Evolutionary conservation across 345 rosid genomes (phyloP).

Genomic region (Arabis hirsuta): DNA sequence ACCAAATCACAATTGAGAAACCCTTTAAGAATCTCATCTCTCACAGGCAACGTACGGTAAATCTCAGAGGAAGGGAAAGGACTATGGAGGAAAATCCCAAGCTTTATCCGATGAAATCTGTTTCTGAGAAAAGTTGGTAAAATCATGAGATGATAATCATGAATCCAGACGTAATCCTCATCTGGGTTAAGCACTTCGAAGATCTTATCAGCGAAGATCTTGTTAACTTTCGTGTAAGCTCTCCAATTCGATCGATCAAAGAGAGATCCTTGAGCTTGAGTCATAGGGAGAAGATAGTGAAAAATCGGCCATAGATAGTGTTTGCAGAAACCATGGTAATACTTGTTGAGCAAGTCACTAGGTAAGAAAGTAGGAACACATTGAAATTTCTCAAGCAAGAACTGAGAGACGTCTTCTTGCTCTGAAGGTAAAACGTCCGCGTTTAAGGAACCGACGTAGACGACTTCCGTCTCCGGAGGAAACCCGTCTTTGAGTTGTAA

Average conservation of each 20-base stretch:
- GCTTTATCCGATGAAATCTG: conserved; percentile 54
- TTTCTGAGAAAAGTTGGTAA: conserved; percentile 75
- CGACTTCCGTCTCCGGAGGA: conserved; percentile 54
- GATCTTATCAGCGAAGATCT: conserved; percentile 68
- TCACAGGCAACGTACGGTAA: conserved; percentile 66
- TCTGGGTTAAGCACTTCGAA: conserved; percentile 62
- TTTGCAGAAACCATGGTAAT: conserved; percentile 85
- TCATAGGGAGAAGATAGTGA: conserved; percentile 70
- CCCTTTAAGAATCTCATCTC: conserved; percentile 72
- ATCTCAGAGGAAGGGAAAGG: conserved; percentile 84
- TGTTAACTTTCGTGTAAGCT: conserved; percentile 70
- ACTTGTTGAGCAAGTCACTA: conserved; percentile 54
- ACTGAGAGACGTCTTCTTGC: conserved; percentile 63
- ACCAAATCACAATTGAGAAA: conserved; percentile 79
- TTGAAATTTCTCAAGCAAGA: conserved; percentile 52
- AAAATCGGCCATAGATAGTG: conserved; percentile 90
- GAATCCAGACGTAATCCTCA: conserved; percentile 81
- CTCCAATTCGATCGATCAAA: conserved; percentile 63
- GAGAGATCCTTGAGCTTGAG: conserved; percentile 57
- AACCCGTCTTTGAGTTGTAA: conserved; percentile 75
- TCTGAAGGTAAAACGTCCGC: conserved; percentile 57
- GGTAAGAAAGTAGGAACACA: conserved; percentile 78
- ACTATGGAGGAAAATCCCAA: conserved; percentile 77
- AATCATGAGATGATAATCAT: conserved; percentile 84
- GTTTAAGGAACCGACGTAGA: conserved; percentile 67